Evolutionary conservation across 768 basidiomycete species (phyloP).

Genomic region (Termitomyces titanicus): DNA sequence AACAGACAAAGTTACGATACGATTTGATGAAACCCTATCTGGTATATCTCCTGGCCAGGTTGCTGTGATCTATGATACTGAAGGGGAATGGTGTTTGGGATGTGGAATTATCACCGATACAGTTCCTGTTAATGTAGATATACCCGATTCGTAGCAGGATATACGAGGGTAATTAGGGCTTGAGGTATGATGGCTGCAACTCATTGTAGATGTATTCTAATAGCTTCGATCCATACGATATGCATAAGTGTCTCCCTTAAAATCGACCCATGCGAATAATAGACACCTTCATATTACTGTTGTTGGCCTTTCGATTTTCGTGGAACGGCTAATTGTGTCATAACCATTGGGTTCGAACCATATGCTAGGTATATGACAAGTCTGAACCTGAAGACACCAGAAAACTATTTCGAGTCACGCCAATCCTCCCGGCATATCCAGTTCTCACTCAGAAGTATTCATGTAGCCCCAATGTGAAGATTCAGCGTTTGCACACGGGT

Average conservation of each 20-base stretch:
- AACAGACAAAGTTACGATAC: conserved; percentile 33
- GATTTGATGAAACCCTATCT: conserved; percentile 56
- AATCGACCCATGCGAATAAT: no score
- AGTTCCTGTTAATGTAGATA: neutral
- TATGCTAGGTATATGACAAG: no score
- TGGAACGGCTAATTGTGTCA: no score
- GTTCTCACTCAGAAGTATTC: neutral
- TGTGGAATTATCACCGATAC: conserved; percentile 59
- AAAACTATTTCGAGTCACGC: no score
- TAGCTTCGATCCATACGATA: no score
- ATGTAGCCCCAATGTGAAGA: neutral
- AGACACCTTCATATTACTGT: no score
- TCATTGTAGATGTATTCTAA: neutral
- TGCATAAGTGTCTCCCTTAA: no score
- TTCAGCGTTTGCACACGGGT: neutral
- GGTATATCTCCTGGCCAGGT: conserved; percentile 81
- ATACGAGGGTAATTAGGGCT: neutral
- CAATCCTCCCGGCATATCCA: no score
- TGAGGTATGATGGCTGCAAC: neutral
- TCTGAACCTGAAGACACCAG: no score
- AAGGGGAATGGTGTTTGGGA: conserved; percentile 77
- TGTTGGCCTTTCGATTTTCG: no score
- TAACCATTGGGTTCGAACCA: no score
- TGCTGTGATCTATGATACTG: conserved; percentile 64
- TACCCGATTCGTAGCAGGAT: no score